phyloP scores from a whole-genome alignment of 176 grass and related monocot species.

The Ananas comosus region DNA sequence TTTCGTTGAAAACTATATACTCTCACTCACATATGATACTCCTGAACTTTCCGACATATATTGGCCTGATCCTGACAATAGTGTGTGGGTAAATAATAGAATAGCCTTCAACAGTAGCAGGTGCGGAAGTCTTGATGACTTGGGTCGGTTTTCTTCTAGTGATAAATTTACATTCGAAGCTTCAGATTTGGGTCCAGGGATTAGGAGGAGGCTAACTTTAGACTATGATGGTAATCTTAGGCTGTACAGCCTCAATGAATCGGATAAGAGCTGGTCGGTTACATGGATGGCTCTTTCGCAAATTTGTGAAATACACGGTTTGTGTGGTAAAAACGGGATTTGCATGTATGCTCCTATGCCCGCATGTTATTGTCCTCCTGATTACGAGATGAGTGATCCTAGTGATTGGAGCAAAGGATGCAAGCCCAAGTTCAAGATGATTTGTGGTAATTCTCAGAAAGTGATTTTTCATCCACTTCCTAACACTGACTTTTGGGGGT shows the following conservation, averaged over 20 bases:
- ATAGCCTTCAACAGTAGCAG: conserved; percentile 32
- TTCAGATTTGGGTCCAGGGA: conserved; percentile 21
- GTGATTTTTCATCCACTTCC: conserved; percentile 39
- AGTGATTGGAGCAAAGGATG: conserved; percentile 48
- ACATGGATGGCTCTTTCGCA: not conserved
- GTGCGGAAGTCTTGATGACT: conserved; percentile 3
- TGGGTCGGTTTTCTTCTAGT: conserved; percentile 19
- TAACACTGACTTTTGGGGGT: conserved; percentile 44
- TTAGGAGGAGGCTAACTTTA: conserved; percentile 1
- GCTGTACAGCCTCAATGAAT: not conserved
- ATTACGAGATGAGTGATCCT: conserved; percentile 35
- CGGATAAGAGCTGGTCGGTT: not conserved
- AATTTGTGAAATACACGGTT: conserved; percentile 27
- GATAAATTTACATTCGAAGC: conserved; percentile 20
- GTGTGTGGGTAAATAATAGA: conserved; percentile 6
- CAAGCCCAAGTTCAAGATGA: conserved; percentile 25
- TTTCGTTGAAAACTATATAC: conserved; percentile 19
- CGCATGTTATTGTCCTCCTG: conserved; percentile 34
- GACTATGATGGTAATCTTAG: conserved; percentile 10
- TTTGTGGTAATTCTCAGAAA: conserved; percentile 27
- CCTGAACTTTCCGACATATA: conserved; percentile 31
- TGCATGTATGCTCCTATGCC: conserved; percentile 30
- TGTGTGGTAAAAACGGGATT: conserved; percentile 57
- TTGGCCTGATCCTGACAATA: conserved; percentile 30
- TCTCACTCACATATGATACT: conserved; percentile 19